These are phyloP conservation scores for Chamaenerion angustifolium DNA, from an alignment of 345 rosid genomes.

Conservation along the genomic window DNA sequence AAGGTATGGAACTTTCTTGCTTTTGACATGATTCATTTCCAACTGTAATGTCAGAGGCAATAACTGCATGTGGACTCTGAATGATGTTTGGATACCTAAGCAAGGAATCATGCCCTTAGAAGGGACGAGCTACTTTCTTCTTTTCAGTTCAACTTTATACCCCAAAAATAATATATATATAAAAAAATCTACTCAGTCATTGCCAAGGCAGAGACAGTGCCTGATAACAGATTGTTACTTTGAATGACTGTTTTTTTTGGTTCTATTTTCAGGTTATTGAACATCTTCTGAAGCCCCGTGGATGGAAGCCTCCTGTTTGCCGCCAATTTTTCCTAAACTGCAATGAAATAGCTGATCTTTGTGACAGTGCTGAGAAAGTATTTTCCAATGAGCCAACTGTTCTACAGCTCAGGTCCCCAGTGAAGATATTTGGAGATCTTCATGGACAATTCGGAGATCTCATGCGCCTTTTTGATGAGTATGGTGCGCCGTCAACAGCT, in stretches of 20 bases:
- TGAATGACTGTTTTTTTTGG: not conserved
- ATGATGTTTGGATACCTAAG: too few relatives aligned
- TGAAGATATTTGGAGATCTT: constrained; percentile 92
- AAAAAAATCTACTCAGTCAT: too few relatives aligned
- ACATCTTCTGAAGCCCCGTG: constrained; percentile 87
- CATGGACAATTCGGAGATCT: constrained; percentile 99
- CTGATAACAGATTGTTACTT: not conserved
- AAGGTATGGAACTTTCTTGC: constrained; percentile 34
- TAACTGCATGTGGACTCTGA: too few relatives aligned
- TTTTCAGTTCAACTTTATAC: too few relatives aligned
- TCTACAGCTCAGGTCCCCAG: constrained; percentile 75
- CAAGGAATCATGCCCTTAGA: too few relatives aligned
- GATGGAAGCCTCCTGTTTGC: constrained; percentile 95
- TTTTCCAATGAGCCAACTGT: constrained; percentile 82
- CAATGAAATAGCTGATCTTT: constrained; percentile 91
- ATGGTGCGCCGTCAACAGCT: constrained; percentile 96
- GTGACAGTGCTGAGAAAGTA: constrained; percentile 76
- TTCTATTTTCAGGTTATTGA: constrained; percentile 47
- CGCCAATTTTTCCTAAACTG: constrained; percentile 92
- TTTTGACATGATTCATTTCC: not conserved
- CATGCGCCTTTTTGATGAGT: constrained; percentile 97
- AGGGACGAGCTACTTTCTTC: too few relatives aligned
- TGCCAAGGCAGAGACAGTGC: not conserved
- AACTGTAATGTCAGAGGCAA: not conserved
- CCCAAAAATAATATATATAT: too few relatives aligned